Conservation (phyloP, 257 asterid genomes). For the Nicotiana sylvestris region DNA sequence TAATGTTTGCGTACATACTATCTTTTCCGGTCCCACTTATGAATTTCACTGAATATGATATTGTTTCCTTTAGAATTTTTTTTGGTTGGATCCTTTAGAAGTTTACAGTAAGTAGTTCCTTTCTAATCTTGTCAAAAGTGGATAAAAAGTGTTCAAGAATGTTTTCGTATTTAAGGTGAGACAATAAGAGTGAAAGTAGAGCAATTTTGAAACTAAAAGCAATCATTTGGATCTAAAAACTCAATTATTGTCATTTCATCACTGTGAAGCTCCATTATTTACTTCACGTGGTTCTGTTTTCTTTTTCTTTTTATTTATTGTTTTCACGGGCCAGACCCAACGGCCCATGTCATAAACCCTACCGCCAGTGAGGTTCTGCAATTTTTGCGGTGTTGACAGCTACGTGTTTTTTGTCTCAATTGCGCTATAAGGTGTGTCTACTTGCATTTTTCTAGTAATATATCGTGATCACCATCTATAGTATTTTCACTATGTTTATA, state of each 20-base stretch:
- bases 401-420: slow-evolving; percentile 8
- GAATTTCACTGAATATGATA: too few relatives aligned
- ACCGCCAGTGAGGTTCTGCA: slow-evolving; percentile 6
- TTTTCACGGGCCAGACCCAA: not conserved
- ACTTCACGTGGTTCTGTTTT: not conserved
- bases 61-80: too few relatives aligned
- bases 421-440: not conserved
- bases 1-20: too few relatives aligned
- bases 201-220: not conserved
- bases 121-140: not conserved
- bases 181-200: not conserved
- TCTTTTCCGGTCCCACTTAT: rapidly evolving
- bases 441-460: not conserved
- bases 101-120: not conserved
- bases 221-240: not conserved
- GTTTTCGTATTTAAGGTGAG: not conserved
- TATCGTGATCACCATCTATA: slow-evolving; percentile 11
- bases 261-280: not conserved
- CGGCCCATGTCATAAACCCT: not conserved
- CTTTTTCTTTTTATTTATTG: not conserved
- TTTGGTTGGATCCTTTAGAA: not conserved
- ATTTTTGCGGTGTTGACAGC: slow-evolving; percentile 11
- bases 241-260: slow-evolving; percentile 5
- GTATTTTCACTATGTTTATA: not conserved
- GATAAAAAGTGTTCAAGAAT: not conserved